Conservation (phyloP, 345 rosid genomes). For the Lepidium africanum region DNA sequence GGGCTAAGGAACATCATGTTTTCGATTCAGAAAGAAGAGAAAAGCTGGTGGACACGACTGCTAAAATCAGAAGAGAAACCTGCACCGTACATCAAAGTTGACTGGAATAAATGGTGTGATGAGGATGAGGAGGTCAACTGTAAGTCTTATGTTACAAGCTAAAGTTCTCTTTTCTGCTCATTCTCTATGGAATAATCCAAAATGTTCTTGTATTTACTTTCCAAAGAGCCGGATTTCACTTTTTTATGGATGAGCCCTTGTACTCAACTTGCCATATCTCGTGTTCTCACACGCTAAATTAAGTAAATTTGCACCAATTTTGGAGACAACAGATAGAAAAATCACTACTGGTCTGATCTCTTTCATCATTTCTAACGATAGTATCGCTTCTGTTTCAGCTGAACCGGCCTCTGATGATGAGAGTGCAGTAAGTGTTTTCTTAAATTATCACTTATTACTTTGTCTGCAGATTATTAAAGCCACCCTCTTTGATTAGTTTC, state of each 20-base stretch:
- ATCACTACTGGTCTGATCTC: neutral
- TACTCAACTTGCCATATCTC: neutral
- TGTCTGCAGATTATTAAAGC: neutral
- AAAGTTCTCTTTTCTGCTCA: neutral
- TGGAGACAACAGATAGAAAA: neutral
- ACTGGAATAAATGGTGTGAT: conserved; percentile 99
- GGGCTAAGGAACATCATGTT: conserved; percentile 88
- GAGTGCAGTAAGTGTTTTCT: conserved; percentile 40
- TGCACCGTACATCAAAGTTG: conserved; percentile 96
- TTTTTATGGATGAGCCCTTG: neutral
- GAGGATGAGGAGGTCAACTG: conserved; percentile 72
- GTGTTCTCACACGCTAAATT: neutral
- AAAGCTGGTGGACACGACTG: conserved; percentile 89
- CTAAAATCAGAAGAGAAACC: conserved; percentile 81
- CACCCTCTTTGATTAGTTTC: neutral
- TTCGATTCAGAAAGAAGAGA: conserved; percentile 74
- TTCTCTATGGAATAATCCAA: neutral
- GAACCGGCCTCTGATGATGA: conserved; percentile 56
- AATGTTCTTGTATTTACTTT: neutral
- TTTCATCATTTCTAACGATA: neutral
- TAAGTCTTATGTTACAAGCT: conserved; percentile 33
- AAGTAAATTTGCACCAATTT: neutral
- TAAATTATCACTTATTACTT: neutral
- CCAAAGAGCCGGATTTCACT: neutral
- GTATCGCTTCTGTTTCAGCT: conserved; percentile 38